phyloP scores from a whole-genome alignment of 768 basidiomycete species.

The Boletus tomentosulus region DNA sequence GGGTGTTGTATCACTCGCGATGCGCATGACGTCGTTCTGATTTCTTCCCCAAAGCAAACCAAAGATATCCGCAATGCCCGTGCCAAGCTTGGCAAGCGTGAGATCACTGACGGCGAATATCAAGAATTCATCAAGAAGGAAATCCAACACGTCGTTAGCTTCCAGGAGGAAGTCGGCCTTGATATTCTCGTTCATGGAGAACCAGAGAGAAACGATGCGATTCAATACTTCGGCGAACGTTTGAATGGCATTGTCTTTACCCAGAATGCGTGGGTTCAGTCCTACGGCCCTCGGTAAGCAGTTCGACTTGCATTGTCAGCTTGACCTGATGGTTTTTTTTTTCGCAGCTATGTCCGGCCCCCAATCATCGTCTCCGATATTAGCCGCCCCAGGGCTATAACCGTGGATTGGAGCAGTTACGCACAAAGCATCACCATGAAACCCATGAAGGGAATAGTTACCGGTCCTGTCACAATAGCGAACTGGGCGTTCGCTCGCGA shows the following conservation, averaged over 20 bases:
- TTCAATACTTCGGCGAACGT: constrained; percentile 98
- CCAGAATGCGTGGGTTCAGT: constrained; percentile 98
- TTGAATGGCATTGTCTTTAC: constrained; percentile 96
- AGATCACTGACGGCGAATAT: constrained; percentile 82
- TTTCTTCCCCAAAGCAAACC: constrained; percentile 64
- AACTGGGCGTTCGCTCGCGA: constrained; percentile 99
- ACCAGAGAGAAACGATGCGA: constrained; percentile 99
- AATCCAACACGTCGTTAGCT: constrained; percentile 85
- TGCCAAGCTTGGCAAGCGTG: constrained; percentile 90
- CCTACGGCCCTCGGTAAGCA: constrained; percentile 90
- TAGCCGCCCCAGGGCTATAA: constrained; percentile 88
- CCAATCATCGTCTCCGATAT: constrained; percentile 98
- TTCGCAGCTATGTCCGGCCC: constrained; percentile 88
- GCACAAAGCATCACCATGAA: constrained; percentile 90
- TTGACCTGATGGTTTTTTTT: constrained; percentile 8
- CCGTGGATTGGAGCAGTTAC: constrained; percentile 94
- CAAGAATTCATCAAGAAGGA: constrained; percentile 99
- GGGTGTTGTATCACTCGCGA: constrained; percentile 20
- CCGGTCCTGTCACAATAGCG: constrained; percentile 96
- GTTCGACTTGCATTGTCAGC: constrained; percentile 3
- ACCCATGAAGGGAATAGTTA: constrained; percentile 99
- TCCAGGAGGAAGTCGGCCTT: constrained; percentile 96
- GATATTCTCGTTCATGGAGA: constrained; percentile 99
- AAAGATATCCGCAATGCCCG: constrained; percentile 98
- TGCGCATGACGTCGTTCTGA: constrained; percentile 3